Percentiles rank a stretch among this genome's conserved stretches.
These are phyloP conservation scores for Leptomonas seymouri DNA, from an alignment of 208 protist genomes.

Conservation along the genomic window DNA sequence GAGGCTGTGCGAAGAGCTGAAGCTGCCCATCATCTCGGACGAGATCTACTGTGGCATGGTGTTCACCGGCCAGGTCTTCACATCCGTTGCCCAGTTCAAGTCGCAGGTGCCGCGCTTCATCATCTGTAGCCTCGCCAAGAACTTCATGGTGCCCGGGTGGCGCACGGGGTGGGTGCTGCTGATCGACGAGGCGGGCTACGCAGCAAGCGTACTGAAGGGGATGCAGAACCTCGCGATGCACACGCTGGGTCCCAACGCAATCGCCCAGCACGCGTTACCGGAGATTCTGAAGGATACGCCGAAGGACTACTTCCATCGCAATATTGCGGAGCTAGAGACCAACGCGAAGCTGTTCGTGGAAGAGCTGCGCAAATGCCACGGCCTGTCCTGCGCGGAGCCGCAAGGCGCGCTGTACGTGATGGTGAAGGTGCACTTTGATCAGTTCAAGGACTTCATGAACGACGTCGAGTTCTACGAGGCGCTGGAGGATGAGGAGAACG, in stretches of 20 bases:
- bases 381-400: slow-evolving; percentile 62
- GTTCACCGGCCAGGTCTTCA: slow-evolving; percentile 80
- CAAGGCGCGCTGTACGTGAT: slow-evolving; percentile 92
- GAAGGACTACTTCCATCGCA: slow-evolving; percentile 45
- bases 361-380: slow-evolving; percentile 33
- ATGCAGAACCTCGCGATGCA: slow-evolving; percentile 63
- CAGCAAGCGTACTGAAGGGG: slow-evolving; percentile 38
- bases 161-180: slow-evolving; percentile 91
- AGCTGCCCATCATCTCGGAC: slow-evolving; percentile 93
- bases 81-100: slow-evolving; percentile 81
- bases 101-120: slow-evolving; percentile 78
- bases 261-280: slow-evolving; percentile 85
- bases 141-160: slow-evolving; percentile 93
- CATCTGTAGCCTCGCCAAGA: slow-evolving; percentile 92
- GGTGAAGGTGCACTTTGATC: slow-evolving; percentile 75
- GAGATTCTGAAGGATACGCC: slow-evolving; percentile 73
- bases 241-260: slow-evolving; percentile 85
- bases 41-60: slow-evolving; percentile 96
- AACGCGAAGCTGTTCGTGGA: slow-evolving; percentile 45
- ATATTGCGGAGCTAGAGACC: slow-evolving; percentile 47
- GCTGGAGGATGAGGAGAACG: slow-evolving; percentile 84
- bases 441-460: slow-evolving; percentile 72
- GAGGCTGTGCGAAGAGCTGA: slow-evolving; percentile 77
- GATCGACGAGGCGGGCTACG: slow-evolving; percentile 58
- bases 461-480: slow-evolving; percentile 83